Evolutionary conservation across 306 rosid genomes (phyloP).

Genomic region (Geum urbanum): DNA sequence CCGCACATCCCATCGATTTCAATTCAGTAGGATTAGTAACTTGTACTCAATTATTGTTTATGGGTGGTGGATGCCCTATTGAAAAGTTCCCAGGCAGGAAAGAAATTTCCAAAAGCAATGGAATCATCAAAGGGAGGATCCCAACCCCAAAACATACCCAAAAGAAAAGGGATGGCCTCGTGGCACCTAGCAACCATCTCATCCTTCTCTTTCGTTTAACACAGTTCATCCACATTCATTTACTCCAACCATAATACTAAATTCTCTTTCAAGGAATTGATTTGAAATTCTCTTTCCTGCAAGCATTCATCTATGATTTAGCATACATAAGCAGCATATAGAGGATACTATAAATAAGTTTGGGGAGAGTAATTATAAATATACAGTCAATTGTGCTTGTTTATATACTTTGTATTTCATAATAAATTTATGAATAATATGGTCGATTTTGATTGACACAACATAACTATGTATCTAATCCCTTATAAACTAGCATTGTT

Average conservation of each 20-base stretch:
- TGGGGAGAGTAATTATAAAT: conserved; percentile 30
- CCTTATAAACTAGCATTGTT: conserved; percentile 45
- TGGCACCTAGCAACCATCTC: neutral
- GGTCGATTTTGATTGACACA: conserved; percentile 57
- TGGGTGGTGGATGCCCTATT: neutral
- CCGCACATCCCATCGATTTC: conserved; percentile 10
- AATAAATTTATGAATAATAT: conserved; percentile 56
- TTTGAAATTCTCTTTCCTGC: conserved; percentile 9
- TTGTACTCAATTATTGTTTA: neutral
- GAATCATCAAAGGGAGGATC: neutral
- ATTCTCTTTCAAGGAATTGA: neutral
- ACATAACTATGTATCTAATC: conserved; percentile 44
- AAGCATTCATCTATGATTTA: neutral
- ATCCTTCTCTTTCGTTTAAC: neutral
- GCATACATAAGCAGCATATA: neutral
- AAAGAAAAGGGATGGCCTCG: neutral
- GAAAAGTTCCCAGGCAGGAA: neutral
- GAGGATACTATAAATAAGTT: conserved; percentile 5
- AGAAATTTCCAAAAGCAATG: neutral
- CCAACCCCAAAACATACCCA: neutral
- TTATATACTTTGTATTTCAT: conserved; percentile 54
- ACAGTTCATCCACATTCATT: neutral
- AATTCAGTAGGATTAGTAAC: neutral
- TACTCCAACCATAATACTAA: neutral
- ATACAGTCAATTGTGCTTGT: conserved; percentile 43